Conservation (phyloP, 1,284 basidiomycete species). For the Cyathus olla region DNA sequence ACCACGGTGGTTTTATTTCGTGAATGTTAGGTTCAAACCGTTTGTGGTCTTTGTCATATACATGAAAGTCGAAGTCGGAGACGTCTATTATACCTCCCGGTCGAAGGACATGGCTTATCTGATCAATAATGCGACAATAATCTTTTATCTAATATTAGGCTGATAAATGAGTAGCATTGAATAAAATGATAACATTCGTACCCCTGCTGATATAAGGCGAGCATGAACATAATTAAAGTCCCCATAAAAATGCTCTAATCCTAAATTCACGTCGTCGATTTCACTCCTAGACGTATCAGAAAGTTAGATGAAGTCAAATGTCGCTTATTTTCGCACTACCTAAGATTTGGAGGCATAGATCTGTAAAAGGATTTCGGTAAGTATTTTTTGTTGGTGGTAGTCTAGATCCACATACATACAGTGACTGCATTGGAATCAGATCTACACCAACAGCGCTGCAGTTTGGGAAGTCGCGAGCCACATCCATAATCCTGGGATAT, state of each 20-base stretch:
- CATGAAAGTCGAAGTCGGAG: constrained; percentile 75
- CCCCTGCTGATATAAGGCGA: constrained; percentile 76
- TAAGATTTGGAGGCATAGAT: constrained; percentile 75
- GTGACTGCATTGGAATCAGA: constrained; percentile 78
- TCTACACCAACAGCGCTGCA: constrained; percentile 79
- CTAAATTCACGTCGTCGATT: constrained; percentile 86
- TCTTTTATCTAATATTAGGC: constrained; percentile 68
- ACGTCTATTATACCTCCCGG: constrained; percentile 77
- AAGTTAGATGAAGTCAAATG: neutral
- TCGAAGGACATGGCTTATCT: constrained; percentile 73
- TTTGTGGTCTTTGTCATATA: constrained; percentile 62
- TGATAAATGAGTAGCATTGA: neutral
- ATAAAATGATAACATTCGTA: constrained; percentile 45
- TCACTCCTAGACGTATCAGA: constrained; percentile 65
- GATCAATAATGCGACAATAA: constrained; percentile 72
- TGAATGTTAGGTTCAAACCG: constrained; percentile 55
- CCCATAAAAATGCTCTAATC: constrained; percentile 82
- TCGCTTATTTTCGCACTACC: constrained; percentile 51
- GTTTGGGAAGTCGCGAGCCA: constrained; percentile 78
- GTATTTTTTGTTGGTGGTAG: no score
- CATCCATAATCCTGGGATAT: constrained; percentile 74
- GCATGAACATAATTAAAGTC: constrained; percentile 81
- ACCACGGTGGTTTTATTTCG: constrained; percentile 59
- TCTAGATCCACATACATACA: constrained; percentile 44
- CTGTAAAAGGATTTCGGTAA: constrained; percentile 39